These are phyloP conservation scores for Tuber microsphaerosporum DNA, from an alignment of 495 filamentous ascomycete genomes.

Conservation along the genomic window DNA sequence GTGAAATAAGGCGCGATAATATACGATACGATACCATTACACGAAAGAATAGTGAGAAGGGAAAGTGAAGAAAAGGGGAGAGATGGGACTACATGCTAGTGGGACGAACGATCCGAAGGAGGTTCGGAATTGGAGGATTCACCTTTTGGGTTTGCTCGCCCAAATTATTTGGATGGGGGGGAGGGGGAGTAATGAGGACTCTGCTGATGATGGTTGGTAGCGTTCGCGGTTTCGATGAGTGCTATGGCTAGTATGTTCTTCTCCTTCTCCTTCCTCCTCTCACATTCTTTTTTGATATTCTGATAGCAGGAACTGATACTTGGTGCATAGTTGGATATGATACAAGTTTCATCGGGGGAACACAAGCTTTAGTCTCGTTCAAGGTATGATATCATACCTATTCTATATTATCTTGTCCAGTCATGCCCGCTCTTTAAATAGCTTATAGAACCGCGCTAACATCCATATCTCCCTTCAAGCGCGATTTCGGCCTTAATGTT, in stretches of 20 bases:
- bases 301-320: constrained; percentile 8
- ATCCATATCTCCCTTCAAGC: constrained; percentile 21
- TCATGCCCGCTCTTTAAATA: background rate
- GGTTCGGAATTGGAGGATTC: constrained; percentile 37
- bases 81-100: constrained; percentile 30
- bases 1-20: background rate
- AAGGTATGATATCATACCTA: constrained; percentile 24
- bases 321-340: constrained; percentile 54
- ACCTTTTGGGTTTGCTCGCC: constrained; percentile 26
- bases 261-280: background rate
- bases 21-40: background rate
- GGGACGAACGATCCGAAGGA: constrained; percentile 38
- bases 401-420: background rate
- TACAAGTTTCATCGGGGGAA: constrained; percentile 64
- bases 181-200: background rate
- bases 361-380: constrained; percentile 58
- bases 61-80: background rate
- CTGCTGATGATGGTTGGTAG: constrained; percentile 20
- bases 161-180: background rate
- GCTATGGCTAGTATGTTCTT: constrained; percentile 21
- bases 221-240: constrained; percentile 37
- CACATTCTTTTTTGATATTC: background rate
- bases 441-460: background rate
- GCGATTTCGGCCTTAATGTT: constrained; percentile 30
- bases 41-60: background rate